Evolutionary conservation across 2,329 filamentous ascomycete species (phyloP).

Genomic region (Penicillium verrucosum): DNA sequence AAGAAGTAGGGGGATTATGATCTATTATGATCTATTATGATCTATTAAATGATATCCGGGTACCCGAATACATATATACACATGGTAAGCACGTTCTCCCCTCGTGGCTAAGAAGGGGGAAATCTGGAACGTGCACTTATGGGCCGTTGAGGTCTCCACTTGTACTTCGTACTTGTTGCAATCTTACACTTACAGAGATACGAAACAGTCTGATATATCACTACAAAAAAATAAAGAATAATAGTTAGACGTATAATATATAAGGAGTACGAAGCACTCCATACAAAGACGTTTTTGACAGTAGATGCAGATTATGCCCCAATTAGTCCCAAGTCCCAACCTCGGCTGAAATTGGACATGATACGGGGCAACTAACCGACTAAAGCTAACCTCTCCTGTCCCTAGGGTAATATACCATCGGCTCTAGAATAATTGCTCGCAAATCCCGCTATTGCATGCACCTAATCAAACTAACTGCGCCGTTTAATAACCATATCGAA

Average conservation of each 20-base stretch:
- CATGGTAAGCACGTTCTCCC: slow-evolving; percentile 2
- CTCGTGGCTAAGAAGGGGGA: not conserved
- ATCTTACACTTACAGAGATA: not conserved
- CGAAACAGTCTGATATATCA: not conserved
- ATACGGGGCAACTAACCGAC: not conserved
- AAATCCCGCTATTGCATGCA: not conserved
- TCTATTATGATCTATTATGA: too few species aligned
- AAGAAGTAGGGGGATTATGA: too few species aligned
- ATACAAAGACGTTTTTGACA: not conserved
- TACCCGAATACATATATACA: too few species aligned
- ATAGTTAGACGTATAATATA: too few species aligned
- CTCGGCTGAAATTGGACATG: not conserved
- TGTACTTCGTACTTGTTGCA: not conserved
- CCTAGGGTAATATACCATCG: not conserved
- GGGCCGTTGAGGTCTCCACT: slow-evolving; percentile 16
- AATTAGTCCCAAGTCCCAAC: not conserved
- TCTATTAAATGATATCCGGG: too few species aligned
- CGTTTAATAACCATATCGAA: slow-evolving; percentile 3
- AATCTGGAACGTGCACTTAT: slow-evolving; percentile 13
- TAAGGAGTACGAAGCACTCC: too few species aligned
- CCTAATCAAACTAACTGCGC: not conserved
- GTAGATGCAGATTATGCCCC: not conserved
- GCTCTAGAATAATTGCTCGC: not conserved
- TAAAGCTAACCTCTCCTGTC: not conserved
- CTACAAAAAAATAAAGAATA: too few species aligned